Conservation (phyloP, 257 asterid species). For the Lycium ferocissimum region DNA sequence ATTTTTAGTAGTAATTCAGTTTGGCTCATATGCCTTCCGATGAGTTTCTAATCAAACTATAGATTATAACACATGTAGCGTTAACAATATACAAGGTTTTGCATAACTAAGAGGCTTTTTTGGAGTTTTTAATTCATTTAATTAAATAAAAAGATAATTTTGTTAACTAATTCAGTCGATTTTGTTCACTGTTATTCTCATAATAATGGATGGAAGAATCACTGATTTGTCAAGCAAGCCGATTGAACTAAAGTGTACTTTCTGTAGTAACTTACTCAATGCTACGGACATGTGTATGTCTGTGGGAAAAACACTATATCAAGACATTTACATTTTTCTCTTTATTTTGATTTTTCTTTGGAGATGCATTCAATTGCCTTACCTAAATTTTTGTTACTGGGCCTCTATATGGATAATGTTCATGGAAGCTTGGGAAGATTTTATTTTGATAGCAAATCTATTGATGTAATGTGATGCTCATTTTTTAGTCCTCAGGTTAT, state of each 20-base stretch:
- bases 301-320: not conserved
- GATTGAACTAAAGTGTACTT: not conserved
- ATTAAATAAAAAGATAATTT: not conserved
- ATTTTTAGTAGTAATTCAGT: not conserved
- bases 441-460: constrained; percentile 10
- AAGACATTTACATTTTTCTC: not conserved
- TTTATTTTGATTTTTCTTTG: not conserved
- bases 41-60: not conserved
- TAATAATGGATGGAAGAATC: constrained; percentile 1
- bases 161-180: not conserved
- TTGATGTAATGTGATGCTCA: constrained; percentile 15
- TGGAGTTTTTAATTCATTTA: not conserved
- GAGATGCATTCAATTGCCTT: not conserved
- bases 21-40: not conserved
- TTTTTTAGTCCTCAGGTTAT: constrained; percentile 87
- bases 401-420: not conserved
- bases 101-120: no score
- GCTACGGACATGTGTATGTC: not conserved
- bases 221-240: not conserved
- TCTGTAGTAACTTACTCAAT: not conserved
- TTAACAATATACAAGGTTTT: not conserved
- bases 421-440: constrained; percentile 27
- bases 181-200: constrained; percentile 8
- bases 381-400: not conserved
- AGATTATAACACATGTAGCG: not conserved